phyloP scores from a whole-genome alignment of 208 protist species.

The Naegleria fowleri region DNA sequence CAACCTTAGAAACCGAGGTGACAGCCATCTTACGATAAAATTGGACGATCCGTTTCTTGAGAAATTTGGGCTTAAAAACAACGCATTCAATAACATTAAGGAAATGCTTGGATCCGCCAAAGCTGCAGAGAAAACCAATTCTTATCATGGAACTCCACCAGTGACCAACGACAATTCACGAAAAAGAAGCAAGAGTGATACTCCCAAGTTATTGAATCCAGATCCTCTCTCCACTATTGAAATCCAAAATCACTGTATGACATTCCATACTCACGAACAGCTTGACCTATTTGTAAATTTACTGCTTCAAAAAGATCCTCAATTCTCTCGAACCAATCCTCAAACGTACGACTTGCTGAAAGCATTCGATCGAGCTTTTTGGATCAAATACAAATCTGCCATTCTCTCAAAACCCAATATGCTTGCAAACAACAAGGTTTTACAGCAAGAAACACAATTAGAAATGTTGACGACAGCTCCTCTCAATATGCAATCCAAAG shows the following conservation, averaged over 20 bases:
- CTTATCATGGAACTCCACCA: background rate
- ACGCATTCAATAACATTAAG: background rate
- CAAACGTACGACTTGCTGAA: background rate
- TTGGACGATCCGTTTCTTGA: background rate
- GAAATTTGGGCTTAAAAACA: background rate
- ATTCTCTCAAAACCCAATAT: background rate
- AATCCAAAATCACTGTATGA: background rate
- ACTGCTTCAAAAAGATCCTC: background rate
- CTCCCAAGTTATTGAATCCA: background rate
- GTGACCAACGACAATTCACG: background rate
- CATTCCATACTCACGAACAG: background rate
- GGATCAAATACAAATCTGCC: background rate
- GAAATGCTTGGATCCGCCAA: background rate
- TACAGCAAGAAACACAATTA: background rate
- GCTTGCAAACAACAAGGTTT: background rate
- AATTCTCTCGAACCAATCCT: background rate
- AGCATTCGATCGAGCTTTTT: constrained; percentile 12
- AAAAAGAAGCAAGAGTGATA: background rate
- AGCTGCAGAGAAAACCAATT: background rate
- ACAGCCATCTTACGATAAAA: background rate
- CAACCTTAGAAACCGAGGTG: background rate
- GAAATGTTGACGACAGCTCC: background rate
- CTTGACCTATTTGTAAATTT: background rate
- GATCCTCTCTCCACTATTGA: background rate
- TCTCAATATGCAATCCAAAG: background rate